Conservation (phyloP, 495 filamentous ascomycete species). For the Xylaria palmicola region DNA sequence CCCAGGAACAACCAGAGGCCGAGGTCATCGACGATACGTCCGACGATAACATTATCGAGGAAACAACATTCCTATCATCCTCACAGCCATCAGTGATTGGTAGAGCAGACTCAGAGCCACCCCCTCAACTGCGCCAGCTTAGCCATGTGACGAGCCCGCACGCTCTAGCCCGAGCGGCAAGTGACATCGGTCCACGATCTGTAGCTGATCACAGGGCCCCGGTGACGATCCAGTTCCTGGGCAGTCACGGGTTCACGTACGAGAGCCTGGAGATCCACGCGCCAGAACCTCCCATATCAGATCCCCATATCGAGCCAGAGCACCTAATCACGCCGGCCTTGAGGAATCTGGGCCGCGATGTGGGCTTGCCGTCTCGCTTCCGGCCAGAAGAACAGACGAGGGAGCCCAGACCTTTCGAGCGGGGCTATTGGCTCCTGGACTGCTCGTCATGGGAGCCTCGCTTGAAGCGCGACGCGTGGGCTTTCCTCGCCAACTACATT, state of each 20-base stretch:
- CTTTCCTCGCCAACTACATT: slow-evolving; percentile 59
- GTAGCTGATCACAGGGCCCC: background rate
- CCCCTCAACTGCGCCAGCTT: slow-evolving; percentile 25
- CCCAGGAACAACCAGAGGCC: background rate
- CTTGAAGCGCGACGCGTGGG: slow-evolving; percentile 55
- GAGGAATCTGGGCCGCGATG: slow-evolving; percentile 48
- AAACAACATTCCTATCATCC: slow-evolving; percentile 25
- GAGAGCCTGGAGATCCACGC: slow-evolving; percentile 37
- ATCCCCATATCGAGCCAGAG: slow-evolving; percentile 19
- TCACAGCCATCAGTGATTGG: slow-evolving; percentile 18
- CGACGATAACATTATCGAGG: slow-evolving; percentile 24
- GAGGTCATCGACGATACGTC: slow-evolving; percentile 10
- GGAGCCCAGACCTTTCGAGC: slow-evolving; percentile 53
- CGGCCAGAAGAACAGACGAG: slow-evolving; percentile 52
- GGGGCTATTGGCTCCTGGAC: slow-evolving; percentile 67
- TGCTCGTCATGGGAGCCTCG: slow-evolving; percentile 44
- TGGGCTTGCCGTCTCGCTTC: slow-evolving; percentile 51
- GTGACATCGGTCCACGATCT: slow-evolving; percentile 38
- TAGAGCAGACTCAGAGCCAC: slow-evolving; percentile 40
- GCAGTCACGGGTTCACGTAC: slow-evolving; percentile 25
- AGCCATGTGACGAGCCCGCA: slow-evolving; percentile 15
- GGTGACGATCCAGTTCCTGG: slow-evolving; percentile 22
- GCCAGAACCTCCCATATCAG: slow-evolving; percentile 30
- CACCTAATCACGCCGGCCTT: slow-evolving; percentile 55
- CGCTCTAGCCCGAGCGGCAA: slow-evolving; percentile 29